These are phyloP conservation scores for Homolaphlyctis polyrhiza DNA, from an alignment of 371 early-diverging fungal genomes.

Conservation along the genomic window DNA sequence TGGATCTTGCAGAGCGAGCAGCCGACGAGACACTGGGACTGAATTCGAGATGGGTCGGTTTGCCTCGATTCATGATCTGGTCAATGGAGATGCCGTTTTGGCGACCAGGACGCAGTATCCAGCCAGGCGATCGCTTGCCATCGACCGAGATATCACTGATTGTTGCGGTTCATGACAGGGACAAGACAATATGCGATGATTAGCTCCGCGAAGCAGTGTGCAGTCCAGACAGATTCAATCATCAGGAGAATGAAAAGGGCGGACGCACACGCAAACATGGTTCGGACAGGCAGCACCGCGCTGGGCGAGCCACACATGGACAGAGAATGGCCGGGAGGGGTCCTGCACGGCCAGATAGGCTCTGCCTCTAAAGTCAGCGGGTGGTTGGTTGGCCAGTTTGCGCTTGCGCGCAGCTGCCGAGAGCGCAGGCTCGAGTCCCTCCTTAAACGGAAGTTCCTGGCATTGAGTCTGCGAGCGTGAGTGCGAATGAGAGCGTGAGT, in stretches of 20 bases:
- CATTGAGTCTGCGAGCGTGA: neutral
- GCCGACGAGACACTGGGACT: neutral
- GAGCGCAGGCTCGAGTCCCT: too few species aligned
- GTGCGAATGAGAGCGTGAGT: neutral
- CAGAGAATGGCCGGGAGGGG: neutral
- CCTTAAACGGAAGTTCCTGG: neutral
- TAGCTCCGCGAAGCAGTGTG: too few species aligned
- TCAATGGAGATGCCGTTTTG: neutral
- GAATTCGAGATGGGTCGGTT: neutral
- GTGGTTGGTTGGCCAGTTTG: neutral
- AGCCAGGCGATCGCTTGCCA: constrained; percentile 2
- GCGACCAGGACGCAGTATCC: neutral
- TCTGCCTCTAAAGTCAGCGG: neutral
- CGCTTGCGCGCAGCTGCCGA: neutral
- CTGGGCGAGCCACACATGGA: neutral
- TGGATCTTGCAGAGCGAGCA: neutral
- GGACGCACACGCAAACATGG: neutral
- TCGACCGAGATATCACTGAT: constrained; percentile 2
- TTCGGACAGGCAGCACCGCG: neutral
- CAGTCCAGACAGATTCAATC: too few species aligned
- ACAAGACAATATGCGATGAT: too few species aligned
- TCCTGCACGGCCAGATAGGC: neutral
- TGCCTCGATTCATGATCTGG: neutral
- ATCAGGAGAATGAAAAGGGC: too few species aligned
- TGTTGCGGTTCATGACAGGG: too few species aligned